Base-by-base conservation (phyloP, 306 rosid genomes). In the Sicyos baderoa region DNA sequence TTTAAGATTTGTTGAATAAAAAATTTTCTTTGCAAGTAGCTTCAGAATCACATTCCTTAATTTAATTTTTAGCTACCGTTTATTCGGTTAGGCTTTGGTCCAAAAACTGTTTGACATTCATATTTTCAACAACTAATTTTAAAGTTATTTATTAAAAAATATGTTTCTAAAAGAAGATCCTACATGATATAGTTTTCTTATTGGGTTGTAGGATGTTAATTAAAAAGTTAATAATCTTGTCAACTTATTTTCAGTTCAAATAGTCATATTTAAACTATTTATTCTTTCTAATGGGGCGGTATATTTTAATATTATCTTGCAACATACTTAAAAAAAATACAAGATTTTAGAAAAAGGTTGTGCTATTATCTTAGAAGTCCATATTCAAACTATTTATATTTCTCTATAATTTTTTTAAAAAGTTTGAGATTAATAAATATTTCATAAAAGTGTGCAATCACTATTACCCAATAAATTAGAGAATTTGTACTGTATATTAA, bases 11-110 rank as follows among this genome's bases (percentile, higher is more conserved):
- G 72, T 49, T 67, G 45, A 67, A 67, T 48, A 55, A 8, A 48
- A 49, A 23, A 3, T 67, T 67, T 47, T 8, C 23, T 48, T 15
- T 67, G 53, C 72, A 67, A 67, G 4, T 67, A 66, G 56, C 37
- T 44, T 66, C n/a, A 15, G 56, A 66, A 66, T 66, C 71, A 15
- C 4, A 66, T 66, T 48, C 56, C 71, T 66, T 48, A 64, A 45
- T 65, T 63, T 63, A 17, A 40, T 48, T 67, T 67, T 48, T 48
- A 19, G 22, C 52, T 23, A 22, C 56, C 55, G 56, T 66, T 58
- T 47, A 48, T 66, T 66, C 54, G 15, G 54, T 65, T 44, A 12
- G 22, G 70, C 25, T 66, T 66, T 1, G 9, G 14, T 48, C 22
- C 35, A 13, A 65, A 65, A 44, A 40, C 10, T 9, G 14, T 65